Base-by-base conservation (phyloP, 108 stramenopile species). In the Discostella pseudostelligera region DNA sequence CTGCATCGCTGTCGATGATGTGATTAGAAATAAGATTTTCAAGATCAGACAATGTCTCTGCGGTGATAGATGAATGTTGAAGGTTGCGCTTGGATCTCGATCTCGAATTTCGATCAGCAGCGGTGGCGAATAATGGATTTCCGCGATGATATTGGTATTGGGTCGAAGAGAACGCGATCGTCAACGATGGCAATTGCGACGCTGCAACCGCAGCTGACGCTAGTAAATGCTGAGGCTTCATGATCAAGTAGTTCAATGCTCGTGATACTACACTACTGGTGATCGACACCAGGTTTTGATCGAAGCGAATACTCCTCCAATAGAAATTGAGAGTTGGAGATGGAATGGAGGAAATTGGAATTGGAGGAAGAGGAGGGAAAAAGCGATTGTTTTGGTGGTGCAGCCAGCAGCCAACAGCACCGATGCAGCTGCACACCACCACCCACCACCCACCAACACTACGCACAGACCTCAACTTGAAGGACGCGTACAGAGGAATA, bases 221-320 rank as follows among this genome's bases (percentile, higher is more conserved):
- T 3, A 70, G 44, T 39, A 70, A 35, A 35, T 70, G 70, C 56
- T 70, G 70, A 2, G 70, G 54, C 55, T 46, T 70, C 70, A 70
- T 70, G 53, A 12, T 56, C 2, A 40, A 13, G 53, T 6, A 17
- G 2, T 54, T 16, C 13, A 26, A 32, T 29, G 32, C 1, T 36
- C 2, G 12, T 2, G 12, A n/a, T 2, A 43, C 3, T 16, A n/a
- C 12, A 8, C 42, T 43, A n/a, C 12, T n/a, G n/a, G 14, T 43
- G 42, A n/a, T 8, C 14, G 9, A 11, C 42, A 43, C 42, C 42
- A 8, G n/a, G 9, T 43, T 16, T 43, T 8, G 2, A n/a, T 43
- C 2, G 6, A 43, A 43, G 1, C 10, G 42, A 2, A 43, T n/a
- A 8, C 12, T 43, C n/a, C n/a, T n/a, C n/a, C n/a, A n/a, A n/a